Conservation (phyloP, 495 filamentous ascomycete species). For the Neurospora sp. region DNA sequence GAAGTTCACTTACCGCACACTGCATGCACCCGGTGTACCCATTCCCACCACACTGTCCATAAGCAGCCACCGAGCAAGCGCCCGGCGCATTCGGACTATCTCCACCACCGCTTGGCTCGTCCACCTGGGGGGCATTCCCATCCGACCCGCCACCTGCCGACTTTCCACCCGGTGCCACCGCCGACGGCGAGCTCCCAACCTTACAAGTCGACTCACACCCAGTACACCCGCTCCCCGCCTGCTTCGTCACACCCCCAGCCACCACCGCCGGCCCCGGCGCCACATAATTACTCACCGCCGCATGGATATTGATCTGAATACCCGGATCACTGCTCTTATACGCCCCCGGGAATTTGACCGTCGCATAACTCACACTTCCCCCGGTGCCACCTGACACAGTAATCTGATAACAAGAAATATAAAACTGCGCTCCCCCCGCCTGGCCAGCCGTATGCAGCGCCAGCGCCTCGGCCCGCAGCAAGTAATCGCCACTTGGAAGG, state of each 20-base stretch:
- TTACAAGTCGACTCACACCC: conserved; percentile 33
- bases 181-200: conserved; percentile 23
- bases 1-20: conserved; percentile 23
- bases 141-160: neutral
- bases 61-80: conserved; percentile 24
- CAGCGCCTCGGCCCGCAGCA: conserved; percentile 40
- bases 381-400: conserved; percentile 19
- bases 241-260: conserved; percentile 25
- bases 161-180: conserved; percentile 5
- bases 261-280: conserved; percentile 32
- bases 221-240: conserved; percentile 22
- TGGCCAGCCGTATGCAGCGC: conserved; percentile 39
- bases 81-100: conserved; percentile 3
- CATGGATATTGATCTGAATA: conserved; percentile 40
- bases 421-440: conserved; percentile 34
- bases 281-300: conserved; percentile 23
- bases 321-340: conserved; percentile 39
- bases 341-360: conserved; percentile 36
- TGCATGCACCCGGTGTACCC: conserved; percentile 30
- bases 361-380: conserved; percentile 21
- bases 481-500: conserved; percentile 39
- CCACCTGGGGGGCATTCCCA: conserved; percentile 1
- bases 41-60: conserved; percentile 36
- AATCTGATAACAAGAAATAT: conserved; percentile 42
- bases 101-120: neutral